Evolutionary conservation across 495 filamentous ascomycete species (phyloP).

Genomic region (Aspergillus sclerotioniger): DNA sequence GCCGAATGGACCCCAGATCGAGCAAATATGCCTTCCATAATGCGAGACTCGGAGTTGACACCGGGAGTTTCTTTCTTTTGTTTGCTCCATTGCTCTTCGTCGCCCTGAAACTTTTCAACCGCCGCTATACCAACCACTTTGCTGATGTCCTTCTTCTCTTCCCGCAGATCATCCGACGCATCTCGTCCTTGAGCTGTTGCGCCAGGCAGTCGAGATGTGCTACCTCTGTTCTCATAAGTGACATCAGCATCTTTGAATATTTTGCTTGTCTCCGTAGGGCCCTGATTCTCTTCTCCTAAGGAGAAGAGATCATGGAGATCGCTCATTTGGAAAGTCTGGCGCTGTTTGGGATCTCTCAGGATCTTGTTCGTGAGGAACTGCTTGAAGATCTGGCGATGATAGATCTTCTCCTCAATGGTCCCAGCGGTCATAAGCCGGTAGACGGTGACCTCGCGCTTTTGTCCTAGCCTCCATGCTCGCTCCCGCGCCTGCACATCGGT

Average conservation of each 20-base stretch:
- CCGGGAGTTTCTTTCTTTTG: conserved; percentile 37
- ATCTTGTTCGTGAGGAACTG: conserved; percentile 95
- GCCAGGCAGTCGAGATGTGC: conserved; percentile 18
- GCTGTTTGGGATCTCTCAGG: conserved; percentile 84
- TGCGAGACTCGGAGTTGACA: conserved; percentile 54
- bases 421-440: conserved; percentile 96
- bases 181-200: conserved; percentile 16
- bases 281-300: conserved; percentile 64
- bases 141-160: conserved; percentile 43
- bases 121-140: conserved; percentile 57
- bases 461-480: conserved; percentile 90
- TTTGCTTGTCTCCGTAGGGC: conserved; percentile 75
- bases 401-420: conserved; percentile 98
- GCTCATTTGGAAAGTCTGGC: conserved; percentile 76
- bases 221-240: conserved; percentile 37
- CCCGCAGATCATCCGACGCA: conserved; percentile 17
- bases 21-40: conserved; percentile 86
- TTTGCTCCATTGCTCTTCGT: conserved; percentile 36
- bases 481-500: conserved; percentile 95
- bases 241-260: conserved; percentile 84
- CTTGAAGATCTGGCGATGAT: conserved; percentile 96
- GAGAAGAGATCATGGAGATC: conserved; percentile 91
- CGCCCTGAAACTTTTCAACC: conserved; percentile 52
- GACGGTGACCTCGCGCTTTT: conserved; percentile 89
- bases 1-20: conserved; percentile 79